Evolutionary conservation across 306 rosid genomes (phyloP).

Genomic region (Inga leiocalycina): DNA sequence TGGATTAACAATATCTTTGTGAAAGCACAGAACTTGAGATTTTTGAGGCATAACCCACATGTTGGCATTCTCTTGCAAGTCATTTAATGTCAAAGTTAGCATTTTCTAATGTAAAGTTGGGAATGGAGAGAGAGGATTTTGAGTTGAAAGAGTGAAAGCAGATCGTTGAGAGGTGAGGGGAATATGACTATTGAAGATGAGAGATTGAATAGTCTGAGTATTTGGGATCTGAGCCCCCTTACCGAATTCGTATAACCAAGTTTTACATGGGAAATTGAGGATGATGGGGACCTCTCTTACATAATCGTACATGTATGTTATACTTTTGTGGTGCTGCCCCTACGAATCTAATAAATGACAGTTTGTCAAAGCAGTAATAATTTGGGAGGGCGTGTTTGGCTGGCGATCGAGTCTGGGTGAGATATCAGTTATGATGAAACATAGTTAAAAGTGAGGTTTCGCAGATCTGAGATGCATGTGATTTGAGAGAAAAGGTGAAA

Average conservation of each 20-base stretch:
- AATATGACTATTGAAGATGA: slow-evolving; percentile 42
- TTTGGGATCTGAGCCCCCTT: slow-evolving; percentile 48
- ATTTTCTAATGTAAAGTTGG: not conserved
- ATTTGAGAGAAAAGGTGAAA: slow-evolving; percentile 25
- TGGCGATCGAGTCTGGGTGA: not conserved
- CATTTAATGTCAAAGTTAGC: not conserved
- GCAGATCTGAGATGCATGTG: slow-evolving; percentile 57
- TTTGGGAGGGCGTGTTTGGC: slow-evolving; percentile 3
- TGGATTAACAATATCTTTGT: not conserved
- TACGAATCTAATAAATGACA: not conserved
- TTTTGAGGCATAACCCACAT: not conserved
- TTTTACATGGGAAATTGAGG: slow-evolving; percentile 48
- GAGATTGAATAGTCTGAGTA: slow-evolving; percentile 50
- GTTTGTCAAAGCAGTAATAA: not conserved
- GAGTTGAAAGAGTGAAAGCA: slow-evolving; percentile 22
- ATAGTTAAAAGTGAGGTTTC: slow-evolving; percentile 2
- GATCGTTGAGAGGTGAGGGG: slow-evolving; percentile 37
- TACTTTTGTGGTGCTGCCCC: not conserved
- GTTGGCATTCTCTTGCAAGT: slow-evolving; percentile 12
- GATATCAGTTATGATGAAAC: slow-evolving; percentile 12
- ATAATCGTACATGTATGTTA: not conserved
- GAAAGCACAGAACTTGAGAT: not conserved
- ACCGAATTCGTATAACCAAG: slow-evolving; percentile 45
- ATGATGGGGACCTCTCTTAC: slow-evolving; percentile 36
- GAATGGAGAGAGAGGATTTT: slow-evolving; percentile 32